Evolutionary conservation across 345 rosid genomes (phyloP).

Genomic region (Eucalyptus regnans): DNA sequence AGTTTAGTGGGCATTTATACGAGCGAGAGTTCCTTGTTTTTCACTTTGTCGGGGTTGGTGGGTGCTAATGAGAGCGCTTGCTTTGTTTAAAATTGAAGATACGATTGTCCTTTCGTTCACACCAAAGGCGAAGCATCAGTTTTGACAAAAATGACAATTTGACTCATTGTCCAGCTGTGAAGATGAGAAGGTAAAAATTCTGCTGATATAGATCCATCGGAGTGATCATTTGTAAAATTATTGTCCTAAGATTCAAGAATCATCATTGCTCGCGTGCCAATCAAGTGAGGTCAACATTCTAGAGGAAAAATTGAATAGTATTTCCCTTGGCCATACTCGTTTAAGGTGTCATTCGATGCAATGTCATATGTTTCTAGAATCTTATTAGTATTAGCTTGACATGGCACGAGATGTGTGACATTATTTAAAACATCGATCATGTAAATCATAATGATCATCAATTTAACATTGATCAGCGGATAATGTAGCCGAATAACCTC

Average conservation of each 20-base stretch:
- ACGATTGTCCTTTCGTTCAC: not conserved
- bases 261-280: not conserved
- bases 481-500: too few species aligned
- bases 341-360: not conserved
- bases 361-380: not conserved
- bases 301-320: not conserved
- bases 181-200: not conserved
- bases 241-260: too few species aligned
- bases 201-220: too few species aligned
- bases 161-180: not conserved
- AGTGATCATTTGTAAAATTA: too few species aligned
- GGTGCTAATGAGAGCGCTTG: not conserved
- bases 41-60: not conserved
- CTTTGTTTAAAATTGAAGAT: not conserved
- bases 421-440: not conserved
- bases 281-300: not conserved
- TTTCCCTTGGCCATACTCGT: not conserved
- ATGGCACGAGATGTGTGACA: fast-evolving
- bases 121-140: not conserved
- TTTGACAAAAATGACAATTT: not conserved
- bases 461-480: too few species aligned
- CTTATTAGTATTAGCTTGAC: not conserved
- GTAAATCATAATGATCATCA: too few species aligned
- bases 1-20: not conserved
- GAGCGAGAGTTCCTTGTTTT: not conserved